Base-by-base conservation (phyloP, 306 rosid genomes). In the Acmispon strigosus region DNA sequence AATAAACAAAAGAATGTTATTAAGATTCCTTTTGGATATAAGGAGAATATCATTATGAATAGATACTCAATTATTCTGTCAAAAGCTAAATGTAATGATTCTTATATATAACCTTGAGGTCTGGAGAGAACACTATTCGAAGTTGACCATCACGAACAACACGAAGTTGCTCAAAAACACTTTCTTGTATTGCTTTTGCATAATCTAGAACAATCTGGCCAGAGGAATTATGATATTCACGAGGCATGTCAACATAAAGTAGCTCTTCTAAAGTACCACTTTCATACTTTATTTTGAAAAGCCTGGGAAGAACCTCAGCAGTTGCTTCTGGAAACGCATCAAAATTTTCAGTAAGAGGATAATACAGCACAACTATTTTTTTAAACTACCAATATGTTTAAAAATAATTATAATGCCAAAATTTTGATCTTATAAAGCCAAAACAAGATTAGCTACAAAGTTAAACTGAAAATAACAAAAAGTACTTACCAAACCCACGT, bases 91-190 rank as follows among this genome's bases (percentile, higher is more conserved):
- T 24, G 36, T 15, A 55, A 71, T 52, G 39, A 22, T 48, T 54
- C 36, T 13, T 54, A 15, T 68, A 36, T 49, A 37, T 37, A 60
- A 93, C 98, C 98, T 95, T 95, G 37, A 95, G 85, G 75, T 95
- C 96, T 4, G 86, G 91, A 74, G 95, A 82, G 80, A 95, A 95
- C 61, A 91, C 93, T 24, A 95, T 89, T 39, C 97, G 92, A 44
- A 95, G 96, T 76, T 91, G 96, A 51, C 99, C 99, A 62, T 95
- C 96, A 65, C 97, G 96, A 81, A 91, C 97, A 77, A 95, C 97
- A 12, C 99, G 99, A 78, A 95, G 97, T 80, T 95, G 96, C 84
- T 95, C 96, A 83, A 89, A 95, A 66, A 95, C 96, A 62, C 99
- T 91, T 84, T 95, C 99, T 78, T 87, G 95, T 45, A 84, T 87